A percentile compares a stretch with the other conserved stretches of the same genome.
Conservation (phyloP, 2,329 filamentous ascomycete genomes). For the Teratosphaeria epicoccoides region DNA sequence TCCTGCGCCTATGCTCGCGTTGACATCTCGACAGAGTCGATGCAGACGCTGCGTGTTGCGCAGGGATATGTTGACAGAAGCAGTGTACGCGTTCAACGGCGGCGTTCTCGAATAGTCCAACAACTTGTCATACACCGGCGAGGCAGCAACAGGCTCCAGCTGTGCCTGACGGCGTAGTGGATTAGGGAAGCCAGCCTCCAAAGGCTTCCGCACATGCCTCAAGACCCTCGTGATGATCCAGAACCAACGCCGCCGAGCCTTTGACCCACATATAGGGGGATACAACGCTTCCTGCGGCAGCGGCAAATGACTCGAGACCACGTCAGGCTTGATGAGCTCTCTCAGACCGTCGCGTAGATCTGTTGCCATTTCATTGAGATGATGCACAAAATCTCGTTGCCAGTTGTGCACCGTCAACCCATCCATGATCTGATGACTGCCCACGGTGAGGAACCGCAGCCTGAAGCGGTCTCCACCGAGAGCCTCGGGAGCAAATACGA, state of each 20-base stretch:
- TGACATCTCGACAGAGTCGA: constrained; percentile 28
- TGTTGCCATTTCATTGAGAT: constrained; percentile 24
- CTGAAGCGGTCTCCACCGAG: constrained; percentile 18
- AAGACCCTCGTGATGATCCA: constrained; percentile 37
- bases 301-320: constrained; percentile 27
- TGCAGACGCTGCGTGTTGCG: constrained; percentile 27
- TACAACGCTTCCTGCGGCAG: constrained; percentile 39
- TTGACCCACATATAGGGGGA: constrained; percentile 28
- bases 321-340: constrained; percentile 8
- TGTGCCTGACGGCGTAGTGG: constrained; percentile 23
- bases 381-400: constrained; percentile 31
- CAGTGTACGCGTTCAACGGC: constrained; percentile 27
- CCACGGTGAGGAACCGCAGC: constrained; percentile 29
- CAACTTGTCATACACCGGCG: constrained; percentile 24
- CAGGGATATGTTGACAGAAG: constrained; percentile 23
- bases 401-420: constrained; percentile 33
- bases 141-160: constrained; percentile 13
- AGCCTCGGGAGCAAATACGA: constrained; percentile 27
- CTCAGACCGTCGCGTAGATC: constrained; percentile 16
- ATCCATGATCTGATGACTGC: constrained; percentile 38
- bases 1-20: constrained; percentile 33
- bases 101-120: constrained; percentile 32
- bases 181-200: constrained; percentile 33
- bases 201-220: constrained; percentile 31
- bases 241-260: constrained; percentile 36